Evolutionary conservation across 148 eudicot genomes (phyloP).

Genomic region (Drosera capensis): DNA sequence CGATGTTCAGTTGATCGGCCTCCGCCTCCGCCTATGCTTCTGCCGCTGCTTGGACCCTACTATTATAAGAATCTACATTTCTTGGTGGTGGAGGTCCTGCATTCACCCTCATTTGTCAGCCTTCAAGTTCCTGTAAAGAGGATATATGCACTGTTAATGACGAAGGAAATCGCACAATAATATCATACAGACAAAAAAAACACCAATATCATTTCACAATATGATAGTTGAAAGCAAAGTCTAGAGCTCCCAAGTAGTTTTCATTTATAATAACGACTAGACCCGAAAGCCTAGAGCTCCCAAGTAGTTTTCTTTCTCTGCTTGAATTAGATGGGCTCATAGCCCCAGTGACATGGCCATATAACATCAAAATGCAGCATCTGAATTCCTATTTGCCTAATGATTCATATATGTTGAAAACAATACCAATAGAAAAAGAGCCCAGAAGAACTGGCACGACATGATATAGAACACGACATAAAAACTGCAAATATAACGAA

Average conservation of each 20-base stretch:
- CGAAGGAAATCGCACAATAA: neutral
- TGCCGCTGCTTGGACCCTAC: neutral
- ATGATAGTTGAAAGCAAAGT: too few relatives aligned
- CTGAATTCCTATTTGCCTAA: too few relatives aligned
- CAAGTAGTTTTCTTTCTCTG: too few relatives aligned
- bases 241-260: too few relatives aligned
- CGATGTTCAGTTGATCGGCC: neutral
- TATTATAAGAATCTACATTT: too few relatives aligned
- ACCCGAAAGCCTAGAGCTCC: too few relatives aligned
- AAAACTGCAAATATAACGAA: neutral
- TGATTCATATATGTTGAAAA: too few relatives aligned
- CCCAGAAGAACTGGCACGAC: neutral
- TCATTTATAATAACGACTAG: too few relatives aligned
- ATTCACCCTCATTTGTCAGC: constrained; percentile 46
- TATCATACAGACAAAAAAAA: neutral
- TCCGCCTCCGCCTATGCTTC: constrained; percentile 1
- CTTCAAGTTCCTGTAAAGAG: constrained; percentile 58
- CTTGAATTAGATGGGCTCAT: too few relatives aligned
- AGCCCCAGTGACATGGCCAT: too few relatives aligned
- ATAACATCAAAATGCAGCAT: too few relatives aligned
- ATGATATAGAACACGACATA: neutral
- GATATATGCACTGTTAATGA: neutral
- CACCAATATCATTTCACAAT: neutral
- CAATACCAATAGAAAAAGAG: neutral
- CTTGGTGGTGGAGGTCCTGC: neutral